phyloP scores from a whole-genome alignment of 2,329 filamentous ascomycete genomes.

The Aschersonia sp. region DNA sequence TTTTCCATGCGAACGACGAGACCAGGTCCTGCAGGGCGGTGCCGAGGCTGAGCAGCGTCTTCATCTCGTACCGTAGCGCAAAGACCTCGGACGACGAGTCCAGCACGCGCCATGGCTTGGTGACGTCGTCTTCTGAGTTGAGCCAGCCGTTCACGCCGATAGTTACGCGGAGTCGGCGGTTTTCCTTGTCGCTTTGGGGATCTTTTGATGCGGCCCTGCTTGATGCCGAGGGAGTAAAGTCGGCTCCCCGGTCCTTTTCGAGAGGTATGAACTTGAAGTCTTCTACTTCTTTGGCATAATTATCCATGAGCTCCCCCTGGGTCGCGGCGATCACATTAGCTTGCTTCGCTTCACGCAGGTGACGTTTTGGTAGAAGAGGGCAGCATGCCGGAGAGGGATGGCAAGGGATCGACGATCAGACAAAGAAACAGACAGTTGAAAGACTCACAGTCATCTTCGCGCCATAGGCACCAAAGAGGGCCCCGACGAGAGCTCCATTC shows the following conservation, averaged over 20 bases:
- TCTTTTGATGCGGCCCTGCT: not conserved
- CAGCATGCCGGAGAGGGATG: no score
- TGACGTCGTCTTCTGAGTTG: constrained; percentile 57
- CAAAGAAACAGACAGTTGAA: not conserved
- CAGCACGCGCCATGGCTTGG: constrained; percentile 66
- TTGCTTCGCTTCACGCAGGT: no score
- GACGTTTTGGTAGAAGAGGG: no score
- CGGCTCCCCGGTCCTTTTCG: constrained; percentile 26
- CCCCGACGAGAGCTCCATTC: constrained; percentile 72
- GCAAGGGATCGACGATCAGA: no score
- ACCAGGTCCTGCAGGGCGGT: constrained; percentile 59
- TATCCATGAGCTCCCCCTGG: constrained; percentile 68
- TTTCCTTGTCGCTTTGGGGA: not conserved
- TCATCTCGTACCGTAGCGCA: constrained; percentile 70
- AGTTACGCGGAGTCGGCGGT: constrained; percentile 55
- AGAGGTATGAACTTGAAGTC: constrained; percentile 71
- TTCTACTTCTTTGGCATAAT: constrained; percentile 75
- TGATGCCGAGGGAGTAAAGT: not conserved
- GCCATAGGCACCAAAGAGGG: constrained; percentile 80
- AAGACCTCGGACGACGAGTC: constrained; percentile 59
- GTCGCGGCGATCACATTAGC: not conserved
- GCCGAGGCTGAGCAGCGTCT: constrained; percentile 62
- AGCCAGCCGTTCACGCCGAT: constrained; percentile 86
- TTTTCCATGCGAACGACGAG: constrained; percentile 58
- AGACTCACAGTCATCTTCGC: constrained; percentile 48